Evolutionary conservation across 2,329 filamentous ascomycete genomes (phyloP).

Genomic region (Paramyrothecium sp.): DNA sequence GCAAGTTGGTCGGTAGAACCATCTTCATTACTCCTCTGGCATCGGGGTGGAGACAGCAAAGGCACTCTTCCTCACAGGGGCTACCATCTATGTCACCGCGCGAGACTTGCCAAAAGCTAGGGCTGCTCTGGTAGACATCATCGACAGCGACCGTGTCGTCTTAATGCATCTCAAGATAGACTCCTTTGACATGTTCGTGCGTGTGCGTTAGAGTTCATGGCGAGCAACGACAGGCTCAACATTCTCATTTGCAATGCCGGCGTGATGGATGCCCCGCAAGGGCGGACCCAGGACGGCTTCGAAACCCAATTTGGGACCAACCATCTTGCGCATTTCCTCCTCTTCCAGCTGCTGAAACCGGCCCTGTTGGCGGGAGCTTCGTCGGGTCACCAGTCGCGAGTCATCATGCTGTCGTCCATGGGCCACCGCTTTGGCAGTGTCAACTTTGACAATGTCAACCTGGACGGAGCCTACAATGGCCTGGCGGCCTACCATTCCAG

Average conservation of each 20-base stretch:
- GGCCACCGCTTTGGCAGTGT: constrained; percentile 12
- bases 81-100: constrained; percentile 19
- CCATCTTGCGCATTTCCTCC: constrained; percentile 41
- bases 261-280: constrained; percentile 33
- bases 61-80: constrained; percentile 38
- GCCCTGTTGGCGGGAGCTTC: constrained; percentile 29
- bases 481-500: constrained; percentile 42
- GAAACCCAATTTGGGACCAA: constrained; percentile 43
- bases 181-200: constrained; percentile 20
- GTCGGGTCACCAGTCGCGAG: constrained; percentile 19
- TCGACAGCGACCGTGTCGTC: constrained; percentile 11
- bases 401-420: constrained; percentile 29
- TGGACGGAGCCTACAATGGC: constrained; percentile 20
- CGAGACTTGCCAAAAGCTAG: constrained; percentile 20
- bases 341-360: constrained; percentile 37
- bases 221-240: constrained; percentile 16
- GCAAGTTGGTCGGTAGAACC: constrained; percentile 31
- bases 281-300: constrained; percentile 34
- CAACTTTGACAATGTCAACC: constrained; percentile 15
- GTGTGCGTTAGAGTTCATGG: constrained; percentile 14
- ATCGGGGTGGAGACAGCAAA: constrained; percentile 42
- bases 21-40: constrained; percentile 41
- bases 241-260: constrained; percentile 45
- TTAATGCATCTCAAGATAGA: constrained; percentile 21
- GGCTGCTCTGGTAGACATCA: constrained; percentile 11